Evolutionary conservation across 331 rosid genomes (phyloP).

Genomic region (Ulmus americana): DNA sequence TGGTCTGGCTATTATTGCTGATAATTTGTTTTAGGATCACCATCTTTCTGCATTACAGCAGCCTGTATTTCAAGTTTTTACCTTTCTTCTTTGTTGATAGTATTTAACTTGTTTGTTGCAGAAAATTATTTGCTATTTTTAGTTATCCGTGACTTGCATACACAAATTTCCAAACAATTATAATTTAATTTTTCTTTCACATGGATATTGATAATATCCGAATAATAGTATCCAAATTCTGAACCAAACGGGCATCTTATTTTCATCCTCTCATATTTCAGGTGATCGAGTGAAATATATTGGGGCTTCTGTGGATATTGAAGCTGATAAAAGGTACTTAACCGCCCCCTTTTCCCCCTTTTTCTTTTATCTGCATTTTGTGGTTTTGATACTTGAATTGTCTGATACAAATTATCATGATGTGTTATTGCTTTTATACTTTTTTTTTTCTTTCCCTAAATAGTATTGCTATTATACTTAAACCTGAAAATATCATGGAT

Average conservation of each 20-base stretch:
- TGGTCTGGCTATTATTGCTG: neutral
- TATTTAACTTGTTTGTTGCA: too few relatives aligned
- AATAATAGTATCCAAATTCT: too few relatives aligned
- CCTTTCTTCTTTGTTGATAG: neutral
- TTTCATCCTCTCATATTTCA: constrained; percentile 24
- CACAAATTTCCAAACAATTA: too few relatives aligned
- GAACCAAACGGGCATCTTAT: neutral
- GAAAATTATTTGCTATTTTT: neutral
- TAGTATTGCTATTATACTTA: neutral
- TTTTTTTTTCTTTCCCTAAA: too few relatives aligned
- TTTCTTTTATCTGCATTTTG: constrained; percentile 9
- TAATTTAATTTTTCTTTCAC: too few relatives aligned
- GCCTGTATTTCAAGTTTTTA: neutral
- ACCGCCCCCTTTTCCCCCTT: constrained; percentile 13
- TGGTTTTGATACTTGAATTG: neutral
- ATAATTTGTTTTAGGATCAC: neutral
- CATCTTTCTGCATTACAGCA: too few relatives aligned
- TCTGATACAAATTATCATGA: too few relatives aligned
- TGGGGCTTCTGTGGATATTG: constrained; percentile 54
- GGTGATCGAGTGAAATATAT: constrained; percentile 91
- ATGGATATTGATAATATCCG: too few relatives aligned
- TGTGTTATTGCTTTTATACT: too few relatives aligned
- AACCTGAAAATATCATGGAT: neutral
- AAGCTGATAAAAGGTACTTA: constrained; percentile 64
- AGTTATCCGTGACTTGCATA: too few relatives aligned